Base-by-base conservation (phyloP, 2,329 filamentous ascomycete genomes). In the Paramyrothecium sp. region DNA sequence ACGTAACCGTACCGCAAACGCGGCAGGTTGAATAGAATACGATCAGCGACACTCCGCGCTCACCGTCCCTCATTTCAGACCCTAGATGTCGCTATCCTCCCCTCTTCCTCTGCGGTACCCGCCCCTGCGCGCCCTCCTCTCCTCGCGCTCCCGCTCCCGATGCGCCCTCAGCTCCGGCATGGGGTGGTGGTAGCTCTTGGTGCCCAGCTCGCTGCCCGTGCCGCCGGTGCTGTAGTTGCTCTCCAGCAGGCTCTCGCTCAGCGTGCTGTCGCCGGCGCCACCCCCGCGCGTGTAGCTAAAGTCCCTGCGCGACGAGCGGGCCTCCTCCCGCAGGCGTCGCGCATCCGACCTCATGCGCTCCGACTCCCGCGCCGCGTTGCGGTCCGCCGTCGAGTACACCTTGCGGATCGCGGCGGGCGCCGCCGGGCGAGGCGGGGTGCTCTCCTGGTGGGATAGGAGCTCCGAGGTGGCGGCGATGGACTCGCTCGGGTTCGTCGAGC, bases 401-500 rank as follows among this genome's bases (percentile, higher is more conserved):
- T 87, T 86, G 61, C 84, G 78, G 64, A 87, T 87, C 55, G 65
- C 62, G 19, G 61, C 57, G 3, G 64, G 74, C 71, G 81, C 79
- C 54, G 76, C 77, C 0, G 82, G 82, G 58, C 78, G 85, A 71
- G 66, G 78, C 2, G 83, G 84, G 61, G 80, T 84, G 67, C 73
- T 73, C 74, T 88, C 79, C 66, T 81, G 77, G 72, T 87, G 78
- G 56, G 75, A 76, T 55, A 88, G 80, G 44, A 89, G 79, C 61
- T 90, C 83, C 60, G 86, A 82, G 53, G 85, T 80, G 64, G 80
- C 83, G 41, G 86, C 85, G n/a, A 80, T 83, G 34, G 86, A 87
- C 68, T 83, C 84, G 63, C 88, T 86, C 52, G 88, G 89, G 72
- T 84, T 86, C 19, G 82, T 85, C 13, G 80, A 84, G 49, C 90